Conservation (phyloP, 441 rosid species). For the Daphne laureola region DNA sequence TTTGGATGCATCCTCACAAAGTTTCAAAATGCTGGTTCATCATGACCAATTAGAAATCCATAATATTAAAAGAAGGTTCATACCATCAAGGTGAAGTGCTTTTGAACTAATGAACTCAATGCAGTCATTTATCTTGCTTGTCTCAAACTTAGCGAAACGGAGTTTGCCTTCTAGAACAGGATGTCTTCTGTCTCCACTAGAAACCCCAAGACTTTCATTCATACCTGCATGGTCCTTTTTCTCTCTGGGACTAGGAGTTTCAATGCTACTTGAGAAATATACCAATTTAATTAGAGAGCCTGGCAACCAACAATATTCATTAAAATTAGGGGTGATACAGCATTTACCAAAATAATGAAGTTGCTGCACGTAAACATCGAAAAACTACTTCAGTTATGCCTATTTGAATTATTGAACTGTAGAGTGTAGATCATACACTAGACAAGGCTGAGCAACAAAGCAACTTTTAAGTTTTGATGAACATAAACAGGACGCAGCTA, state of each 20-base stretch:
- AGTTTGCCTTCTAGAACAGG: conserved; percentile 49
- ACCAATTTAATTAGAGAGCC: conserved; percentile 82
- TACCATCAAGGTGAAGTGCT: conserved; percentile 52
- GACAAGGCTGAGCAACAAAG: too few species aligned
- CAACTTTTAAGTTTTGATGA: too few species aligned
- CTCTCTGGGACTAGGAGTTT: conserved; percentile 16
- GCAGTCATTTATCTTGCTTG: conserved; percentile 73
- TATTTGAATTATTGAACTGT: too few species aligned
- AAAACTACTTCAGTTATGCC: too few species aligned
- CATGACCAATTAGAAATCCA: not conserved
- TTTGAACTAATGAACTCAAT: conserved; percentile 56
- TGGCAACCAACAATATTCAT: conserved; percentile 19
- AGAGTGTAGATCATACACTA: too few species aligned
- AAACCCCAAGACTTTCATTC: conserved; percentile 21
- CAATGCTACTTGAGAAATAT: conserved; percentile 40
- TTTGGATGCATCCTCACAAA: too few species aligned
- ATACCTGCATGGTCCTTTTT: conserved; percentile 21
- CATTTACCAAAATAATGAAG: too few species aligned
- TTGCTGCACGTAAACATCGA: too few species aligned
- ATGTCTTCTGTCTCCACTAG: conserved; percentile 14
- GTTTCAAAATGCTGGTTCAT: not conserved
- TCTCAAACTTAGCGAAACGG: conserved; percentile 76
- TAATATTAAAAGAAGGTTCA: not conserved
- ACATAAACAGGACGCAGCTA: too few species aligned
- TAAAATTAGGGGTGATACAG: not conserved